phyloP scores from a whole-genome alignment of 140 eudicot species.

The Anethum foeniculum region DNA sequence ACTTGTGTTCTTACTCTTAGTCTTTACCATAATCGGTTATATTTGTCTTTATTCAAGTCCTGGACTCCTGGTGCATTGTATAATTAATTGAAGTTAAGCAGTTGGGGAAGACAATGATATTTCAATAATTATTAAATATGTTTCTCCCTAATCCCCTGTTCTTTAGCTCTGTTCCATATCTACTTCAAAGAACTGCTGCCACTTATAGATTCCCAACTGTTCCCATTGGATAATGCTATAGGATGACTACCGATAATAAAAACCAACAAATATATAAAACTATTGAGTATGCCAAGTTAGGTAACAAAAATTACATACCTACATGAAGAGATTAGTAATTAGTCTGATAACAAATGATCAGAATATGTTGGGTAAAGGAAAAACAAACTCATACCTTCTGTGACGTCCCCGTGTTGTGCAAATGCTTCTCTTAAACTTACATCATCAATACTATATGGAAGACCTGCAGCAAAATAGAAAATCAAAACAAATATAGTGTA shows the following conservation, averaged over 20 bases:
- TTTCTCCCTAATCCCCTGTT: not conserved
- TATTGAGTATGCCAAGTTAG: not conserved
- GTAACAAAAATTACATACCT: not conserved
- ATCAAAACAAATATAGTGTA: not conserved
- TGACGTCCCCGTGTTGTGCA: constrained; percentile 61
- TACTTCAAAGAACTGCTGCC: not conserved
- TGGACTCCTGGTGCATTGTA: not conserved
- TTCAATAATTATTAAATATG: no score
- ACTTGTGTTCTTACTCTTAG: not conserved
- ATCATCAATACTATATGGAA: constrained; percentile 66
- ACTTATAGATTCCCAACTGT: not conserved
- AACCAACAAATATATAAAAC: not conserved
- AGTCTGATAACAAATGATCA: not conserved
- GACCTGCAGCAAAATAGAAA: constrained; percentile 38
- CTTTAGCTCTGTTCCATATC: not conserved
- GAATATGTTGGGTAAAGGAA: not conserved
- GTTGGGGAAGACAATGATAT: no score
- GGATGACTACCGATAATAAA: not conserved
- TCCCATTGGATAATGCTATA: not conserved
- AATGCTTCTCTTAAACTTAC: constrained; percentile 59
- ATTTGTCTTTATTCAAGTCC: not conserved
- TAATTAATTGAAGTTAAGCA: not conserved
- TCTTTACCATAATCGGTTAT: not conserved
- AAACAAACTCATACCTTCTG: constrained; percentile 38
- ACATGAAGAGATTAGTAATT: not conserved